A percentile compares a stretch with the other conserved stretches of the same genome.
phyloP scores from a whole-genome alignment of 106 monocot species.

The Posidonia australis region DNA sequence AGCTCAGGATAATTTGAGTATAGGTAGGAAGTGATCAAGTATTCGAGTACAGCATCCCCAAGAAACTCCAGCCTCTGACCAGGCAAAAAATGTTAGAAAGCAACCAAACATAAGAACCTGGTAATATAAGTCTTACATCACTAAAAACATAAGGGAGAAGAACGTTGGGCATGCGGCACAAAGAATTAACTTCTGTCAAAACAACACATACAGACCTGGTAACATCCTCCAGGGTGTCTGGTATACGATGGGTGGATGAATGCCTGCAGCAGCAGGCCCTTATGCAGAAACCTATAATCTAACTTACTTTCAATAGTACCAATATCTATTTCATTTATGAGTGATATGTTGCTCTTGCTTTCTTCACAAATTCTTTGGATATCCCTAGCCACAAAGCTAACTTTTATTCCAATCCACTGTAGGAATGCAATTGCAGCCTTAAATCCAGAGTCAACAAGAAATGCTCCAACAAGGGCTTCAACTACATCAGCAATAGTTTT shows the following conservation, averaged over 20 bases:
- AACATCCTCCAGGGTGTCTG: constrained; percentile 85
- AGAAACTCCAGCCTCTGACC: constrained; percentile 91
- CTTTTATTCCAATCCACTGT: constrained; percentile 64
- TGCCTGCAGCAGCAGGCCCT: constrained; percentile 82
- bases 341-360: constrained; percentile 48
- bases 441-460: constrained; percentile 88
- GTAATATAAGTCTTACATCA: neutral
- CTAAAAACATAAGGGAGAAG: neutral
- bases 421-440: constrained; percentile 82
- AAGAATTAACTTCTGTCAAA: neutral
- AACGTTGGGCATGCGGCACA: neutral
- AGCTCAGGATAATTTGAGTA: constrained; percentile 81
- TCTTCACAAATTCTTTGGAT: constrained; percentile 33
- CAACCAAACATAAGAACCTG: neutral
- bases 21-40: constrained; percentile 88
- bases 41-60: constrained; percentile 97
- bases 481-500: constrained; percentile 94
- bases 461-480: constrained; percentile 84
- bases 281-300: constrained; percentile 56
- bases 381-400: constrained; percentile 45
- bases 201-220: constrained; percentile 55
- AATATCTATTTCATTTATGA: constrained; percentile 32
- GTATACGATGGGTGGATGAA: constrained; percentile 78
- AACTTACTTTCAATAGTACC: constrained; percentile 49
- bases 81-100: constrained; percentile 5